Evolutionary conservation across 345 rosid species (phyloP), one percentile per base, ranked within the genome.

Genomic region (Eucalyptus polyanthemos): DNA sequence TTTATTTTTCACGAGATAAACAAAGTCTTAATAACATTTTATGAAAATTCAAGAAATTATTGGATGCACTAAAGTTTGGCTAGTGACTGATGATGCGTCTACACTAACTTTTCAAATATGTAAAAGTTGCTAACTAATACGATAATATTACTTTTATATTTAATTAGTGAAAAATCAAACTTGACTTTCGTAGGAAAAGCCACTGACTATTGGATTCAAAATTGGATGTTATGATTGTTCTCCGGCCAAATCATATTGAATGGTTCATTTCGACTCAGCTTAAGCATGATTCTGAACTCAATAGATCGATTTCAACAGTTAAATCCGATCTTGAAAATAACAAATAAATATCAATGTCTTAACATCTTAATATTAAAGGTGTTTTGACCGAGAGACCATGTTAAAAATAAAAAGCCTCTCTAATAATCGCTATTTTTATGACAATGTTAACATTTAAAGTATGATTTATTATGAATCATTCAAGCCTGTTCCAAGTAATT

Each of bases 261-360:
- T 16, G 42, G 1, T 1, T 69, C 16, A 69, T 34, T 34, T 16
- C 3, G 2, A 16, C 42, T 67, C 3, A 1, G 4, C 17, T 6
- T 11, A 27, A 14, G 8, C 34, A 4, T 14, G 37, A 65, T 60
- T 60, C 1, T 11, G 4, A 25, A 60, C 6, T 60, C 3, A 25
- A 60, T n/a, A 29, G 69, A 62, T 62, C 2, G 34, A 62, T 62
- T 29, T 62, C 13, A 37, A 65, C 19, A 8, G 8, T 14, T 12
- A 4, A 1, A 25, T 25, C 14, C 12, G 1, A 27, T 25, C n/a
- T 1, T 3, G 1, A 60, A 60, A 60, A 60, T 60, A 60, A 60
- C 14, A 27, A 27, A 11, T 27, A 0, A 60, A 25, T 1, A 60
- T 12, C 4, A 3, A 60, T 11, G 31, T 60, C n/a, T 11, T 6